These are phyloP conservation scores for Fomitopsis pinicola DNA, from an alignment of 1,284 basidiomycete species.

Conservation along the genomic window DNA sequence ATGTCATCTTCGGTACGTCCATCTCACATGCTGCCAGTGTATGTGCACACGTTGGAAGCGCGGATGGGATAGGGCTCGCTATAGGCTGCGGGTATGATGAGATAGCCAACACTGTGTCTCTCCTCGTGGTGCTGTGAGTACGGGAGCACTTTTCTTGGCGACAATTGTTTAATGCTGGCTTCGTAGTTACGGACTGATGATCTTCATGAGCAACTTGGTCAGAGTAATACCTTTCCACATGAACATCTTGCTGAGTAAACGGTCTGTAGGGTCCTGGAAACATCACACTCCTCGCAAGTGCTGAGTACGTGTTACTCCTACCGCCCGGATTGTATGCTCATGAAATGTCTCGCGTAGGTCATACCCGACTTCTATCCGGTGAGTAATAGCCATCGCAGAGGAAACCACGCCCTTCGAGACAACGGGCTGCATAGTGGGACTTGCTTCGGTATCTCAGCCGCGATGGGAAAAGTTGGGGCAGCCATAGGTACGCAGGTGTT, in stretches of 20 bases:
- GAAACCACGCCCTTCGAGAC: too few relatives aligned
- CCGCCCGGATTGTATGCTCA: neutral
- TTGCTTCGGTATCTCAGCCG: constrained; percentile 68
- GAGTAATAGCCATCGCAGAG: too few relatives aligned
- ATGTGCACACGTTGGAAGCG: too few relatives aligned
- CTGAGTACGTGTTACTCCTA: constrained; percentile 42
- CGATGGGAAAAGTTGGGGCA: constrained; percentile 73
- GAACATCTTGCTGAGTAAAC: neutral
- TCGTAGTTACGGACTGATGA: constrained; percentile 61
- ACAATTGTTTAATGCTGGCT: neutral
- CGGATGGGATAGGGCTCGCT: neutral
- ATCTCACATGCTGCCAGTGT: too few relatives aligned
- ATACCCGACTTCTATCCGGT: constrained; percentile 66
- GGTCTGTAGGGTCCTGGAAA: constrained; percentile 64
- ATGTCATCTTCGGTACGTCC: neutral
- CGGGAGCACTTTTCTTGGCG: too few relatives aligned
- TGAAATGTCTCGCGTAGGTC: constrained; percentile 34
- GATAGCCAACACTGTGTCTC: constrained; percentile 1
- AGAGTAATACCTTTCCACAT: neutral
- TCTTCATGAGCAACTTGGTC: constrained; percentile 64
- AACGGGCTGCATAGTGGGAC: too few relatives aligned
- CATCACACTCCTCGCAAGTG: constrained; percentile 64
- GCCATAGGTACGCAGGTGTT: constrained; percentile 76
- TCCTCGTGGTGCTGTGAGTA: constrained; percentile 2
- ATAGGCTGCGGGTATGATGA: constrained; percentile 3